A percentile compares a stretch with the other conserved stretches of the same genome.
phyloP scores from a whole-genome alignment of 2,329 filamentous ascomycete species.

The Teratosphaeria zuluensis region DNA sequence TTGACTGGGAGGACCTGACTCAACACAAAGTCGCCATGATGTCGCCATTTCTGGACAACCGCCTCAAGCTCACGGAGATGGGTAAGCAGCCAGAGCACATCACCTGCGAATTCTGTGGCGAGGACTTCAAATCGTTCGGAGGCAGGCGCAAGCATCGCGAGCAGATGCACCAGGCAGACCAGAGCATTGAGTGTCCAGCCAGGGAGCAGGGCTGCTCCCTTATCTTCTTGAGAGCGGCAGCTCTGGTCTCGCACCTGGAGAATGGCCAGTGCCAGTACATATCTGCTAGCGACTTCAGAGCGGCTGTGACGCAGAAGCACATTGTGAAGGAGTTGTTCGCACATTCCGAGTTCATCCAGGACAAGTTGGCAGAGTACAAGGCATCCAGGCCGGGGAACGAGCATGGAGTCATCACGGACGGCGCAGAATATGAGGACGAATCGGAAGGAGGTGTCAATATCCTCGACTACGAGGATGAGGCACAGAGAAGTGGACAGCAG shows the following conservation, averaged over 20 bases:
- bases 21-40: conserved; percentile 27
- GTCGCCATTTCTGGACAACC: conserved; percentile 14
- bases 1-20: conserved; percentile 22
- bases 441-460: conserved; percentile 9
- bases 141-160: conserved; percentile 45
- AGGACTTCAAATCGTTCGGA: conserved; percentile 44
- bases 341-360: conserved; percentile 15
- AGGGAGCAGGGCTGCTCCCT: conserved; percentile 36
- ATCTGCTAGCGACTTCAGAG: conserved; percentile 32
- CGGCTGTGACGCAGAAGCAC: conserved; percentile 42
- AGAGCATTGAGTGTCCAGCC: conserved; percentile 39
- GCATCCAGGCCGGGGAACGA: not conserved
- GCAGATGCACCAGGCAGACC: conserved; percentile 34
- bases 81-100: conserved; percentile 32
- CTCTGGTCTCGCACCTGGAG: conserved; percentile 47
- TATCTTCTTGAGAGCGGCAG: conserved; percentile 39
- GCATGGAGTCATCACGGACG: not conserved
- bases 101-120: conserved; percentile 47
- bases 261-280: conserved; percentile 40
- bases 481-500: conserved; percentile 5
- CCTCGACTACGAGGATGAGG: conserved; percentile 11
- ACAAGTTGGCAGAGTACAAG: conserved; percentile 8
- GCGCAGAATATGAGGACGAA: conserved; percentile 1
- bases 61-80: conserved; percentile 8
- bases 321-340: conserved; percentile 32